Base-by-base conservation (phyloP, 148 eudicot genomes). In the Diospyros lotus region DNA sequence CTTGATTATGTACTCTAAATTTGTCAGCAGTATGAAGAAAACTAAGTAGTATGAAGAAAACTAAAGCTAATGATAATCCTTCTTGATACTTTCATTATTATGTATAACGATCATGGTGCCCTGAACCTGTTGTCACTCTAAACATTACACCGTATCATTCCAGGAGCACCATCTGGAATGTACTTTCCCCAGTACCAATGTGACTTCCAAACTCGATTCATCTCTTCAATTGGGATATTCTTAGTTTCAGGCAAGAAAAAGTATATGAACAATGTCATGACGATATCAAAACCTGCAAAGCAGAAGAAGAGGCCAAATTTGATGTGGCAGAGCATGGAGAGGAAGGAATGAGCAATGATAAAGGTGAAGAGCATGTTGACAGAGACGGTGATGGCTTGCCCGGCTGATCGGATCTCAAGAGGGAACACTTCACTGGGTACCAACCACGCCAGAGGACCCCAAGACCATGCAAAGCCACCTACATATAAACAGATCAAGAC, bases 391-490 rank as follows among this genome's bases (percentile, higher is more conserved):
- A 81, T 78, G 44, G 82, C 59, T 43, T 75, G 80, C 1, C 82
- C 84, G 1, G 82, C 84, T 14, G 84, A 78, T 42, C 87, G 53
- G 7, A 77, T 84, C 79, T 84, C 87, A 39, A 82, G 1, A 1
- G 82, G 81, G 10, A 82, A 84, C 11, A 84, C 79, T 50, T 84
- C 87, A 67, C 85, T 82, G 0, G 85, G 83, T 1, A 79, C 85
- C 8, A 84, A 74, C 87, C 82, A 84, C 13, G 84, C 82, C 18
- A 84, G 40, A 1, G 87, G 82, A 39, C 86, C 86, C 86, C 84
- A 80, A 1, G 82, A 84, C 84, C 84, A 80, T 10, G 82, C 86
- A 43, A 81, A 81, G 4, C 69, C 84, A 0, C 78, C 77, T 0
- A 78, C 84, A 11, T 84, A 84, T 14, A 63, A 39, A 42, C 87